Conservation (phyloP, 2,329 filamentous ascomycete species). For the Aspergillus carbonarius region DNA sequence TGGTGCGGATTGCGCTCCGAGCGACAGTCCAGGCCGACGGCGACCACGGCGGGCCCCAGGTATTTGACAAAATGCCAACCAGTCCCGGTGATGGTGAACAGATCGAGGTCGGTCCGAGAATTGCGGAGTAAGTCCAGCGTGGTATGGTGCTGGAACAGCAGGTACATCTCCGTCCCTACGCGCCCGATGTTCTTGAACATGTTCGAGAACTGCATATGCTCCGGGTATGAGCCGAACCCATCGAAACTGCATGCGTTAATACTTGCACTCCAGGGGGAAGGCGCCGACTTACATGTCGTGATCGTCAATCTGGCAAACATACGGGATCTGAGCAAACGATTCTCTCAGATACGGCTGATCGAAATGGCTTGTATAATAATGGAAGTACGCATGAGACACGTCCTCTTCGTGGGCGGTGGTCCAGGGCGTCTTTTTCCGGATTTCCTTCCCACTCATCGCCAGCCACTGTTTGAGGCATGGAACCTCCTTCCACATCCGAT, state of each 20-base stretch:
- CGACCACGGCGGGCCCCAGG: conserved; percentile 83
- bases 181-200: conserved; percentile 98
- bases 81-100: conserved; percentile 95
- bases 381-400: conserved; percentile 93
- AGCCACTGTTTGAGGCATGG: conserved; percentile 94
- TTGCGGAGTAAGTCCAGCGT: conserved; percentile 91
- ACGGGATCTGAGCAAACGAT: conserved; percentile 95
- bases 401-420: conserved; percentile 94
- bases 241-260: conserved; percentile 67
- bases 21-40: conserved; percentile 86
- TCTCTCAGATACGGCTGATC: conserved; percentile 93
- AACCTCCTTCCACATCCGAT: conserved; percentile 94
- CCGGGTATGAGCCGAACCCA: conserved; percentile 93
- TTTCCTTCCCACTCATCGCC: conserved; percentile 86
- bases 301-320: conserved; percentile 88
- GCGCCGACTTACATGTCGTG: conserved; percentile 82
- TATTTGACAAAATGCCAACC: conserved; percentile 99
- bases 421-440: conserved; percentile 85
- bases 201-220: conserved; percentile 96
- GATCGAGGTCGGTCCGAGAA: conserved; percentile 79
- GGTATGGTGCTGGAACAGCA: conserved; percentile 97
- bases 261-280: background rate
- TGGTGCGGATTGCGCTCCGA: conserved; percentile 88
- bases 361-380: conserved; percentile 98
- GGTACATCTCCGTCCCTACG: conserved; percentile 94